Conservation (phyloP, 257 asterid species). For the Mitragyna speciosa region DNA sequence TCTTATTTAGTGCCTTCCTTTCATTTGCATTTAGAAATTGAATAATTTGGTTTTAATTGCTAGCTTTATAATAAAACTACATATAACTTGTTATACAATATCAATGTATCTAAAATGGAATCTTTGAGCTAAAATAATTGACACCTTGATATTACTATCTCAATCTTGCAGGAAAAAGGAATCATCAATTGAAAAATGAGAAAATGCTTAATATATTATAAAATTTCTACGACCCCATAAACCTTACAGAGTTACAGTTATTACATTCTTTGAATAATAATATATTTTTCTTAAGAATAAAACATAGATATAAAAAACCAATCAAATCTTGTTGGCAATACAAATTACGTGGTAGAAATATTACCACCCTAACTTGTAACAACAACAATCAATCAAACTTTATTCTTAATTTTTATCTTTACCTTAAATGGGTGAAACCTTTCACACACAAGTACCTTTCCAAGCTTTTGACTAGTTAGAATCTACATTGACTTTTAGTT, state of each 20-base stretch:
- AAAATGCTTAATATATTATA: neutral
- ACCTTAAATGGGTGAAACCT: slow-evolving; percentile 23
- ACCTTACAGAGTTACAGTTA: too few relatives aligned
- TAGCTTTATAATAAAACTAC: neutral
- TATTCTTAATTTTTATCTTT: slow-evolving; percentile 28
- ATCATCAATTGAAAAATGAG: neutral
- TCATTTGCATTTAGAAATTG: neutral
- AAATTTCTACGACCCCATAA: neutral
- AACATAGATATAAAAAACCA: neutral
- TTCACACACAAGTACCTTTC: slow-evolving; percentile 39
- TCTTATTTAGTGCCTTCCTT: neutral
- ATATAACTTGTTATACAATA: neutral
- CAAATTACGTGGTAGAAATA: slow-evolving; percentile 26
- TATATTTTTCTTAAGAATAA: neutral
- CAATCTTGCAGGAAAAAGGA: too few relatives aligned
- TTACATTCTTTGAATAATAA: too few relatives aligned
- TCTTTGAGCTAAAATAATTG: neutral
- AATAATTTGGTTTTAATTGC: neutral
- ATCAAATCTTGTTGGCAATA: neutral
- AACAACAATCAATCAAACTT: slow-evolving; percentile 36
- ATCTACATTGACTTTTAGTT: slow-evolving; percentile 18
- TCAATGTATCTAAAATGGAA: neutral
- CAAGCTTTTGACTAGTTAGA: slow-evolving; percentile 10
- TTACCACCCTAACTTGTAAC: slow-evolving; percentile 23
- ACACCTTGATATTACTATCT: neutral